A percentile compares a stretch with the other conserved stretches of the same genome.
Conservation (phyloP, 768 basidiomycete species). For the Amanita pallidorosea region DNA sequence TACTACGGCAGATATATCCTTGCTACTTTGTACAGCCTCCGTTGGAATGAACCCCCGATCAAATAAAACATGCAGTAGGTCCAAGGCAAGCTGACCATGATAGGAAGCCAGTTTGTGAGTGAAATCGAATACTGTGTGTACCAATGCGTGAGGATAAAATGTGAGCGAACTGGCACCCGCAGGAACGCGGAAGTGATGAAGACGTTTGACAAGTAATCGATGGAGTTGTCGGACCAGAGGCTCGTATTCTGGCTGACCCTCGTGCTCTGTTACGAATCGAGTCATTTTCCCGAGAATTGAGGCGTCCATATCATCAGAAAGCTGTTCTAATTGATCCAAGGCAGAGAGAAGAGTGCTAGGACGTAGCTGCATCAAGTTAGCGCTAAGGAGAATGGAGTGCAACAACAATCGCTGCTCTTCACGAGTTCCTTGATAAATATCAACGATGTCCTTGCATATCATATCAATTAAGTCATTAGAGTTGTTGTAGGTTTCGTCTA, state of each 20-base stretch:
- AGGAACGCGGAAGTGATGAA: slow-evolving; percentile 15
- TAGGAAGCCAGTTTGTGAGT: slow-evolving; percentile 27
- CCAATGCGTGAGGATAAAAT: slow-evolving; percentile 26
- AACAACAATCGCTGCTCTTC: background rate
- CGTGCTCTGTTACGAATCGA: background rate
- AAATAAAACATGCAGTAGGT: slow-evolving; percentile 39
- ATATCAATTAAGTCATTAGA: background rate
- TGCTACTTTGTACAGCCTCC: slow-evolving; percentile 29
- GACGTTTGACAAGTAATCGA: slow-evolving; percentile 19
- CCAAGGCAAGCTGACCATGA: slow-evolving; percentile 25
- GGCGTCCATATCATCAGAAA: background rate
- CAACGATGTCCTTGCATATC: slow-evolving; percentile 2
- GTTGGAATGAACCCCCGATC: slow-evolving; percentile 32
- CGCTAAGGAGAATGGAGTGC: background rate
- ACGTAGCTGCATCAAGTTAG: background rate
- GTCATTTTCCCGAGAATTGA: background rate
- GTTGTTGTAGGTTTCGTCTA: background rate
- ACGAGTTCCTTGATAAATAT: background rate
- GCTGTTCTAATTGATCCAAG: background rate
- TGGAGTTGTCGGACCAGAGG: slow-evolving; percentile 12
- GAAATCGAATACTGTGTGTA: slow-evolving; percentile 30
- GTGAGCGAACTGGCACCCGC: slow-evolving; percentile 17
- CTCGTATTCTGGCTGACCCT: background rate
- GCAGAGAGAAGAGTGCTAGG: background rate
- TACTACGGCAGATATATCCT: slow-evolving; percentile 37